phyloP scores from a whole-genome alignment of 73 alveolate genomes.

The Paramecium tetraurelia region DNA sequence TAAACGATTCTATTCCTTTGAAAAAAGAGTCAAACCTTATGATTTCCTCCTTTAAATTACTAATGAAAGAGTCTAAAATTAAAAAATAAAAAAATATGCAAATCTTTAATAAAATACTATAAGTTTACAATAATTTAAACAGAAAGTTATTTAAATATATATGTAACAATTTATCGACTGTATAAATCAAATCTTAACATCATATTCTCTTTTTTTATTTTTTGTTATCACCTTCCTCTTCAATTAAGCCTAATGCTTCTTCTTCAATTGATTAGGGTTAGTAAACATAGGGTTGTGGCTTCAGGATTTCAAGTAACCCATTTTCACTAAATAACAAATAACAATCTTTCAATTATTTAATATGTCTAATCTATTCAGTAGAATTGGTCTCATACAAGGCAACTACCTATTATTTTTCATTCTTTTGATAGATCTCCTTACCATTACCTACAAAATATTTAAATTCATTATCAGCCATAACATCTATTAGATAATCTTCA shows the following conservation, averaged over 20 bases:
- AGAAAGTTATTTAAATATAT: no score
- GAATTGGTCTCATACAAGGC: not conserved
- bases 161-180: no score
- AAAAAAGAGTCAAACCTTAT: not conserved
- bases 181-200: not conserved
- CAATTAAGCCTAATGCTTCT: not conserved
- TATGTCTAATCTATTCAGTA: not conserved
- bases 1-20: not conserved
- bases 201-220: not conserved
- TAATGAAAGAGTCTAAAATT: no score
- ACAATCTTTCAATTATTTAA: not conserved
- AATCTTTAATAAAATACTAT: not conserved
- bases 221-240: not conserved
- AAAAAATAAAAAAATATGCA: not conserved
- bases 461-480: not conserved
- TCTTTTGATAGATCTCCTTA: not conserved
- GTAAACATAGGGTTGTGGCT: not conserved
- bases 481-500: slow-evolving; percentile 9
- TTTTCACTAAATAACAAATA: not conserved
- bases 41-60: no score
- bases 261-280: not conserved
- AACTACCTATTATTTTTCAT: slow-evolving; percentile 5
- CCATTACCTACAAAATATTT: not conserved
- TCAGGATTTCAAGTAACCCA: not conserved
- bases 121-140: no score